Evolutionary conservation across 257 asterid genomes (phyloP).

Genomic region (Solanum piurae): DNA sequence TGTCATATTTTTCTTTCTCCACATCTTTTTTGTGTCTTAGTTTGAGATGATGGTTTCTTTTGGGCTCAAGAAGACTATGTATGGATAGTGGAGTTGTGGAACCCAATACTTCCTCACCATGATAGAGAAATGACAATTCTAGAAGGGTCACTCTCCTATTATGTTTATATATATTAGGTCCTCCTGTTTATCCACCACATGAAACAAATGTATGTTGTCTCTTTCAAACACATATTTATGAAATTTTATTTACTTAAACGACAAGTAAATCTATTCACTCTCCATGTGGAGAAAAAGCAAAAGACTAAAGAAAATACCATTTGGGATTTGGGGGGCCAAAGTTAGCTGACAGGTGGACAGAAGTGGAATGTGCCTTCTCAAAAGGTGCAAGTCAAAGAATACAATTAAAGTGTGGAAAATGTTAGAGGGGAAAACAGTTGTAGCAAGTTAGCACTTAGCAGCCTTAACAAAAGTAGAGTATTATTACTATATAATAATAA

Average conservation of each 20-base stretch:
- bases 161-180: background rate
- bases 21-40: background rate
- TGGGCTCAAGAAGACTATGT: background rate
- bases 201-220: conserved; percentile 13
- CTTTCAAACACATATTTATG: background rate
- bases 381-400: background rate
- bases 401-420: background rate
- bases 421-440: background rate
- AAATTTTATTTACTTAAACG: background rate
- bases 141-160: conserved; percentile 11
- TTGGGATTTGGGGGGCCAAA: background rate
- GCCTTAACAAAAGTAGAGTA: background rate
- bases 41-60: background rate
- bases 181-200: conserved; percentile 26
- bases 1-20: conserved; percentile 9
- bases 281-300: conserved; percentile 25
- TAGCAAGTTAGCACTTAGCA: background rate
- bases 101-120: background rate
- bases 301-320: background rate
- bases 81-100: background rate
- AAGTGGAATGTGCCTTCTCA: background rate
- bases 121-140: background rate
- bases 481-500: too few relatives aligned
- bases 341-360: conserved; percentile 2
- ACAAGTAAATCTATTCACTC: conserved; percentile 9